Percentiles rank a stretch among this genome's conserved stretches.
These are phyloP conservation scores for Colletotrichum aenigma DNA, from an alignment of 2,329 filamentous ascomycete species.

Conservation along the genomic window DNA sequence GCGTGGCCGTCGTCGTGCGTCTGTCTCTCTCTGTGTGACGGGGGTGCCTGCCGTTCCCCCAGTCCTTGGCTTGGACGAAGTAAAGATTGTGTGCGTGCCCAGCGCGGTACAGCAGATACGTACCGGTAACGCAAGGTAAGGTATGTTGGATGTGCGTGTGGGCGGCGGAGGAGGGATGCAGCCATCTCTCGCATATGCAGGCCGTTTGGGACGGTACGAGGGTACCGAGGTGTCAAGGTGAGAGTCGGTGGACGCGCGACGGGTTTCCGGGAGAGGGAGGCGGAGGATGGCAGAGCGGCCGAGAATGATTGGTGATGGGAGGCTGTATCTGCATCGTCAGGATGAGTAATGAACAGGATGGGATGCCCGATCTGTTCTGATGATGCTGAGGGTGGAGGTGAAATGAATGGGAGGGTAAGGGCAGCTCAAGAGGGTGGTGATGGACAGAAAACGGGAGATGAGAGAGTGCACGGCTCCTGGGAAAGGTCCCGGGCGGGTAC, in stretches of 20 bases:
- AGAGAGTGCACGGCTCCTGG: neutral
- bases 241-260: neutral
- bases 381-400: neutral
- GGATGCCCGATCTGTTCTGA: neutral
- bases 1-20: constrained; percentile 2
- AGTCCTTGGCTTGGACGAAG: constrained; percentile 19
- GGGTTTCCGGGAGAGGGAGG: neutral
- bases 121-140: constrained; percentile 1
- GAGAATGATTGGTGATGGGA: neutral
- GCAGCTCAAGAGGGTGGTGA: neutral
- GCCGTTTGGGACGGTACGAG: constrained; percentile 16
- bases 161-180: constrained; percentile 9
- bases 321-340: neutral
- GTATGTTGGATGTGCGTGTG: neutral
- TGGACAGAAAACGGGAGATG: neutral
- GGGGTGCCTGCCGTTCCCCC: constrained; percentile 13
- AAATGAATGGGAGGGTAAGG: neutral
- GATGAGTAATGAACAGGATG: neutral
- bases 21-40: constrained; percentile 10
- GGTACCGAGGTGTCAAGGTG: constrained; percentile 3
- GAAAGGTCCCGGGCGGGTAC: neutral
- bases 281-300: neutral
- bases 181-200: constrained; percentile 22
- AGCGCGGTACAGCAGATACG: neutral
- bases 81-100: constrained; percentile 11